These are phyloP conservation scores for Pichia sp. DNA, from an alignment of 1,139 yeast genomes.

Conservation along the genomic window DNA sequence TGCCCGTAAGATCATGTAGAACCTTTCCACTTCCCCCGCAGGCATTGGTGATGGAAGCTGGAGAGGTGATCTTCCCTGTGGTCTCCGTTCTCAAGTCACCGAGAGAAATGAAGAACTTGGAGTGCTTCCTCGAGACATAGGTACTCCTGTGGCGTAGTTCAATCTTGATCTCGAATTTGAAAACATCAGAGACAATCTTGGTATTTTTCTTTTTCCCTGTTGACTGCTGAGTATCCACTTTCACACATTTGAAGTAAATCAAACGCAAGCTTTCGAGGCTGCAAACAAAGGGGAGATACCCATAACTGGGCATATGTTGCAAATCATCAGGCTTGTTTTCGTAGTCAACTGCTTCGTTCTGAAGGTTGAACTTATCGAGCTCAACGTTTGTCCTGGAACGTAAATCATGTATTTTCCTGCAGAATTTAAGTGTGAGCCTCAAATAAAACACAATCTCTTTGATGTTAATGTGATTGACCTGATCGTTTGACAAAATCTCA, in stretches of 20 bases:
- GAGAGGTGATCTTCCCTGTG: constrained; percentile 5
- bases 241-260: constrained; percentile 21
- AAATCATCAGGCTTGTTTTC: constrained; percentile 11
- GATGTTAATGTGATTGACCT: constrained; percentile 18
- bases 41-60: background rate
- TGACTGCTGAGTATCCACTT: constrained; percentile 11
- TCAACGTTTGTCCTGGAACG: background rate
- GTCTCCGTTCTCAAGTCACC: constrained; percentile 11
- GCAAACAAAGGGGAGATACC: constrained; percentile 14
- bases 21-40: constrained; percentile 2
- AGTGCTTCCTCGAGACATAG: constrained; percentile 21
- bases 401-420: constrained; percentile 5
- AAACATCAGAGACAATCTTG: constrained; percentile 10
- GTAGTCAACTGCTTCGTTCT: constrained; percentile 12
- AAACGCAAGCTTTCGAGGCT: constrained; percentile 24
- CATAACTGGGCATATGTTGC: constrained; percentile 7
- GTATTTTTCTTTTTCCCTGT: constrained; percentile 9
- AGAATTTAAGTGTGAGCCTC: constrained; percentile 29
- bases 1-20: background rate
- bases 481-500: constrained; percentile 10
- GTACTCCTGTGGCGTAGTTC: constrained; percentile 23
- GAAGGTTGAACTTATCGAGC: constrained; percentile 15
- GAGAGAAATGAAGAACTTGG: constrained; percentile 21
- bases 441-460: constrained; percentile 27
- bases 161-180: constrained; percentile 20